phyloP scores from a whole-genome alignment of 257 asterid species.

The Paulownia fortunei region DNA sequence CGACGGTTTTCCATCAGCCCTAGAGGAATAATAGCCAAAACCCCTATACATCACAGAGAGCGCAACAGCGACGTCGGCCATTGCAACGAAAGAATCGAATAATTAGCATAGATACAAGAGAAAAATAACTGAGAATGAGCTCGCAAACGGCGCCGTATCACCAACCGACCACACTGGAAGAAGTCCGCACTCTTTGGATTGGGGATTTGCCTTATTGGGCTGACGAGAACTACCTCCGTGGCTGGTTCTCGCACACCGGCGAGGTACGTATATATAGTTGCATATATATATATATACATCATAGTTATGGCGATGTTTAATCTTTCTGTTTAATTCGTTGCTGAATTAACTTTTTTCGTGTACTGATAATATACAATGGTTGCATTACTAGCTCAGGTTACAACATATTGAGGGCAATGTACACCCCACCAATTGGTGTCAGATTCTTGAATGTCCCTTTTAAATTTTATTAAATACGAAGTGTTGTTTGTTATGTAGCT shows the following conservation, averaged over 20 bases:
- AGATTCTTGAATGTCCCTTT: neutral
- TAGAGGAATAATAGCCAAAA: neutral
- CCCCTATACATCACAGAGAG: neutral
- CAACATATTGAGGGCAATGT: neutral
- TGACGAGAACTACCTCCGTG: constrained; percentile 86
- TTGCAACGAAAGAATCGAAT: neutral
- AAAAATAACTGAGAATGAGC: constrained; percentile 34
- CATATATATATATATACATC: neutral
- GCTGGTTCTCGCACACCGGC: constrained; percentile 87
- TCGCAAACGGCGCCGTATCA: constrained; percentile 76
- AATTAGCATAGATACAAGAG: neutral
- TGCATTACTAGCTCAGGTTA: neutral
- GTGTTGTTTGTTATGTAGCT: neutral
- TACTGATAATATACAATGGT: neutral
- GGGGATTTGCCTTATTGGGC: constrained; percentile 99
- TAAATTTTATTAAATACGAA: neutral
- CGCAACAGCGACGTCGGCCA: neutral
- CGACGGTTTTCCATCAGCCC: neutral
- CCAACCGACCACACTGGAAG: constrained; percentile 93
- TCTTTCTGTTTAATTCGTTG: neutral
- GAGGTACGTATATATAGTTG: constrained; percentile 53
- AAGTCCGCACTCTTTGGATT: constrained; percentile 98
- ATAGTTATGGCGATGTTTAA: neutral
- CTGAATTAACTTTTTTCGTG: neutral
- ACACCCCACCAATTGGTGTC: neutral